Evolutionary conservation across 352 stramenopile species (phyloP), one percentile per base, ranked within the genome.

Genomic region (Aphanomyces euteiches): DNA sequence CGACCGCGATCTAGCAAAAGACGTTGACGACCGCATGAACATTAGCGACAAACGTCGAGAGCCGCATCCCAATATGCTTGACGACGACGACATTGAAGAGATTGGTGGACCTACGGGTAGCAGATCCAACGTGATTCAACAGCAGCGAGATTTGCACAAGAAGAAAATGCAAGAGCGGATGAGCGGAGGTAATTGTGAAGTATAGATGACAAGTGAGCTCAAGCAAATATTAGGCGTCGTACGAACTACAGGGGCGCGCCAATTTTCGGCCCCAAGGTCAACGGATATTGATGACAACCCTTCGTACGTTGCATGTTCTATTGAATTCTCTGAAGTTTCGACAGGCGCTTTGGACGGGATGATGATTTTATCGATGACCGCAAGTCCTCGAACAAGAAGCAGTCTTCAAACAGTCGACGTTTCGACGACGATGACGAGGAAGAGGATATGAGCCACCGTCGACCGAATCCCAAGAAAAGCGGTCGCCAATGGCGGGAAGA

Each of bases 121-220:
- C 17, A 80, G 86, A 38, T 90, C 83, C 8, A 89, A 63, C 60
- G 86, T 92, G 19, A 92, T 94, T 59, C 84, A 94, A 70, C 86
- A 94, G 70, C 86, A 94, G 66, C 84, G 85, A 2, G 86, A 94
- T 37, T 69, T 92, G 19, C 86, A 94, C 75, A 94, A 92, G 77
- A 94, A 92, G 70, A 94, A 92, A 70, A 79, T 93, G 0, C 86
- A 93, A 50, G 85, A 91, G 45, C 82, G 86, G 64, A 89, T 92
- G 83, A 87, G 81, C 56, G 84, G 80, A 72, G 84, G 85, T 93
- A 76, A 28, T 7, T 59, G 3, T 36, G 40, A 10, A 10, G 19
- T 48, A 3, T 50, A n/a, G 28, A 1, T 12, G 10, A 12, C 54
- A 12, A 38, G 10, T 60, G 28, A 28, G 28, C 17, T 50, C 10